Evolutionary conservation across 2,329 filamentous ascomycete genomes (phyloP), one percentile per base, ranked within the genome.

Genomic region (Colletotrichum kahawae): DNA sequence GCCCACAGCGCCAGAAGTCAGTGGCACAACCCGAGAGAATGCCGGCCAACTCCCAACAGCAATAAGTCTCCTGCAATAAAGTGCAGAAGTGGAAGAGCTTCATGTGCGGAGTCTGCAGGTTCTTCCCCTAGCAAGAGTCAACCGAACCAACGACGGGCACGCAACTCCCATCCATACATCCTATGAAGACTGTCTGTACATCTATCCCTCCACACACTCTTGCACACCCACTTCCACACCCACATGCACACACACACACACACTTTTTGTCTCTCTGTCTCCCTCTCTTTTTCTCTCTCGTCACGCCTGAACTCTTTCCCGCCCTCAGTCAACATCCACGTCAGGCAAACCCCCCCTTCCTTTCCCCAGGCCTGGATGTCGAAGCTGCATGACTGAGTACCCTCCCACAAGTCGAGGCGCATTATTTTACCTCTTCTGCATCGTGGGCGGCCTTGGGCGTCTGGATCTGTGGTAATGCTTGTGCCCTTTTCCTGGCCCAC

Each of bases 11-110:
- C 31, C 63, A 72, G 38, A 43, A 51, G 72, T 57, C 48, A 70
- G 59, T 75, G 72, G 63, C 64, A 70, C 72, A 69, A 75, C 64
- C 62, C 71, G 72, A 75, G 56, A 71, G 62, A 67, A 66, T 67
- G 66, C 71, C 67, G 67, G 71, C 68, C 48, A 59, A 59, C 31
- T 68, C 43, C 43, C 56, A 63, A 67, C 69, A 67, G 21, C 72
- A 72, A 56, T 56, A 72, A 56, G 63, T 60, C 63, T 72, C 69
- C 72, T 75, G 72, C 72, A 72, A 67, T 21, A 27, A 43, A 75
- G 57, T 67, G 69, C 63, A 67, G 72, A 72, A 72, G 63, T 14
- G 72, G 72, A 75, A 59, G 69, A 67, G 72, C 57, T 72, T 67
- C 64, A 70, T 65, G 34, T 65, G 34, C 67, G 36, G 48, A 70